Base-by-base conservation (phyloP, 441 rosid species). In the Manihot esculenta region DNA sequence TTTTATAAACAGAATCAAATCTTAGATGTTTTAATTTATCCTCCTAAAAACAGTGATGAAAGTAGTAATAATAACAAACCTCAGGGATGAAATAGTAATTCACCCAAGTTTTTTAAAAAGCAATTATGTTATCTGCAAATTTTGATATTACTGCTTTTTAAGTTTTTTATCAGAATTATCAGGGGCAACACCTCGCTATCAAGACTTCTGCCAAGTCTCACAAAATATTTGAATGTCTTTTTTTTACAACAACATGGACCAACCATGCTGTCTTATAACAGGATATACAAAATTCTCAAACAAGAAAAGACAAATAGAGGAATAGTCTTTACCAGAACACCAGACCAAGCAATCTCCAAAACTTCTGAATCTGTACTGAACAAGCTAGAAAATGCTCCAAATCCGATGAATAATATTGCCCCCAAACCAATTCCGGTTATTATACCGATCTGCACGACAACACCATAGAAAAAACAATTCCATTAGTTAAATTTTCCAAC, bases 361-460 rank as follows among this genome's bases (percentile, higher is more conserved):
- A 95, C 99, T 79, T 88, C 95, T 61, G 91, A 58, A 80, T 95
- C 97, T 6, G 90, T 78, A 66, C 82, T 89, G 72, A 95, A 92
- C 74, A 92, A 74, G 75, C 83, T 81, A 61, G 97, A 79, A 81
- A 92, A 85, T 68, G 96, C 80, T 75, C 87, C 93, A 59, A 88
- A 92, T 41, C 93, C 93, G 27, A 89, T 70, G 68, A 82, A 89
- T 78, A 95, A 80, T 66, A 85, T 68, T 55, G 81, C 82, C 60
- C 89, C 95, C 80, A 95, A 82, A 74, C 82, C 84, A 79, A 88
- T 55, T 72, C 98, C 98, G 50, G 93, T 89, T 64, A 71, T 86
- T 69, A 86, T 73, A 79, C 98, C 96, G 74, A 92, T 84, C 98
- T 95, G 88, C 75, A 79, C 57, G 69, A 61, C 53, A 58, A 63